Conservation (phyloP, 2,329 filamentous ascomycete genomes). For the Alternaria arborescens region DNA sequence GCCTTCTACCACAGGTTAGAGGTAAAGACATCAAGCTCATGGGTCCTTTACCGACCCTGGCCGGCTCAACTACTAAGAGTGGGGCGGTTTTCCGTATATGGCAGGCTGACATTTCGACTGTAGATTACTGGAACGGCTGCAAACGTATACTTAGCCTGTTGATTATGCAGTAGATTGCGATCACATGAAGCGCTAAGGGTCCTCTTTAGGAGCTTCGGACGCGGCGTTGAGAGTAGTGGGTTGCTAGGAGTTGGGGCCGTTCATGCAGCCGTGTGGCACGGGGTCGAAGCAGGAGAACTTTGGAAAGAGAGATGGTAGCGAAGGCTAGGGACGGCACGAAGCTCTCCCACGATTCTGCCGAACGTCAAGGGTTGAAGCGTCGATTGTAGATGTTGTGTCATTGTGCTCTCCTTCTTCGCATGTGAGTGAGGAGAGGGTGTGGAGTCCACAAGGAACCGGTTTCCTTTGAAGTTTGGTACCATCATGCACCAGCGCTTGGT, state of each 20-base stretch:
- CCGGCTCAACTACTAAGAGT: not conserved
- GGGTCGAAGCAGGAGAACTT: conserved; percentile 4
- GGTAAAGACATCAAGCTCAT: not conserved
- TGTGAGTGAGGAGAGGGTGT: not conserved
- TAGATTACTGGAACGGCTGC: conserved; percentile 48
- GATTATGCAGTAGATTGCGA: conserved; percentile 22
- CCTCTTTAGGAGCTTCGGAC: not conserved
- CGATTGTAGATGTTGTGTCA: not conserved
- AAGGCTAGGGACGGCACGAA: not conserved
- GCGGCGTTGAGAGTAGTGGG: conserved; percentile 4
- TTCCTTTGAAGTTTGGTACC: conserved; percentile 1
- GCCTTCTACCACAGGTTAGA: not conserved
- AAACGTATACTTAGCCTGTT: conserved; percentile 36
- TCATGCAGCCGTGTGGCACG: conserved; percentile 13
- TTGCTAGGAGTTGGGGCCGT: conserved; percentile 14
- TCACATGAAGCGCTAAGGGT: conserved; percentile 23
- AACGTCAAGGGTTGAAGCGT: not conserved
- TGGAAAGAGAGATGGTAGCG: conserved; percentile 1
- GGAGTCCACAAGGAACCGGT: not conserved
- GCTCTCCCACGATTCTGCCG: not conserved
- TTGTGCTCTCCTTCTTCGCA: not conserved
- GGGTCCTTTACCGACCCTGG: conserved; percentile 1
- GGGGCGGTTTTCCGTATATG: conserved; percentile 34
- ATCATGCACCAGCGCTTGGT: not conserved
- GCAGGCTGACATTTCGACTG: conserved; percentile 22